Evolutionary conservation across 2,329 filamentous ascomycete species (phyloP).

Genomic region (Arthroderma sp.): DNA sequence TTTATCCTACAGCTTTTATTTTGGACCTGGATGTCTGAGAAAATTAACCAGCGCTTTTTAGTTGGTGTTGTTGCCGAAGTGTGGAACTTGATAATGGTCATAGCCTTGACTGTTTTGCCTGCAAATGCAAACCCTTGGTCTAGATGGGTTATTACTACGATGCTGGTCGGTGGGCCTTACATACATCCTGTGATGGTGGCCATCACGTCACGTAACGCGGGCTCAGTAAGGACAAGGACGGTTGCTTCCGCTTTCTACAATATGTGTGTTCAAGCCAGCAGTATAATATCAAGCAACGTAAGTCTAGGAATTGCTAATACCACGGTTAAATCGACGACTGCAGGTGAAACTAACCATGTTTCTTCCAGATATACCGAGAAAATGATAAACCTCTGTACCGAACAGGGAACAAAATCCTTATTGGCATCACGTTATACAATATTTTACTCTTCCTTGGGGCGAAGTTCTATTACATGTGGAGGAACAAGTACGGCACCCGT

Average conservation of each 20-base stretch:
- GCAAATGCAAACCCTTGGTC: conserved; percentile 37
- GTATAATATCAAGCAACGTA: conserved; percentile 28
- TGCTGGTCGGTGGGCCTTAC: conserved; percentile 45
- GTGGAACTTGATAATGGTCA: conserved; percentile 41
- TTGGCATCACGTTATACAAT: conserved; percentile 39
- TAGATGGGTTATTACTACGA: conserved; percentile 38
- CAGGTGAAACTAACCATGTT: not conserved
- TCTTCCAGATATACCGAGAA: conserved; percentile 40
- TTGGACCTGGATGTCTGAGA: conserved; percentile 42
- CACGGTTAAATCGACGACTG: too few relatives aligned
- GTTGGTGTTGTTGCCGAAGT: conserved; percentile 41
- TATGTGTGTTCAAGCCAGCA: conserved; percentile 32
- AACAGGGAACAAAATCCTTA: conserved; percentile 44
- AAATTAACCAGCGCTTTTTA: conserved; percentile 42
- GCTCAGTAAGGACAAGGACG: conserved; percentile 30
- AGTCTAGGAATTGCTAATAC: conserved; percentile 9
- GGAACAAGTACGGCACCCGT: conserved; percentile 23
- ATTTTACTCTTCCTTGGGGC: conserved; percentile 37
- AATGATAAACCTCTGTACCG: conserved; percentile 46
- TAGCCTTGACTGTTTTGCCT: conserved; percentile 39
- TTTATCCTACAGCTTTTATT: conserved; percentile 45
- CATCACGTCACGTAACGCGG: conserved; percentile 32
- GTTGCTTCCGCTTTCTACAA: conserved; percentile 35
- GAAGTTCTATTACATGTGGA: conserved; percentile 28
- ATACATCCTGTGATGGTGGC: conserved; percentile 43